Base-by-base conservation (phyloP, 2,329 filamentous ascomycete genomes). In the Hymenoscyphus infarciens region DNA sequence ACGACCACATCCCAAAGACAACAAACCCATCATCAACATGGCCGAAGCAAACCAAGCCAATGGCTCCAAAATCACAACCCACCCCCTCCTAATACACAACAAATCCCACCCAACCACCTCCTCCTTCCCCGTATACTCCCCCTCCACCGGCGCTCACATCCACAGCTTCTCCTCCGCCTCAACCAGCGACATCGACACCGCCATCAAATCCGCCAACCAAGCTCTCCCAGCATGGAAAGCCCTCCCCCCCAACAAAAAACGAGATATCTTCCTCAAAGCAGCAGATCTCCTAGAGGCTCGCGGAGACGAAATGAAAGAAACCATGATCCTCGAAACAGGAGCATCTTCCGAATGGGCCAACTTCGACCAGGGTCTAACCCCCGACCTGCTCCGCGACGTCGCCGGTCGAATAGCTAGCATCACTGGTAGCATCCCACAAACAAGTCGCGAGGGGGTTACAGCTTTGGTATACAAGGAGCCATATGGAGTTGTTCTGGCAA, bases 401-500 rank as follows among this genome's bases (percentile, higher is more conserved):
- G 79, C 79, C 1, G 79, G 78, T 1, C 72, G 78, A 29, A 68
- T 81, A 6, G 70, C 67, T 11, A 70, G 66, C 16, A 71, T 77
- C 57, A 67, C 74, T 39, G 77, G 74, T 1, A 72, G 69, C 45
- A 72, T 77, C 25, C 76, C 79, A 4, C 70, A 71, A 10, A 67
- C 74, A 1, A 62, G 68, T 1, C 69, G 83, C 16, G 79, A 83
- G 42, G 81, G 80, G 0, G 80, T 80, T 27, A 80, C 77, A 57
- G 90, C 87, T 0, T 78, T 95, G 67, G 77, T 96, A 3, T 76
- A 87, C 66, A 88, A 87, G 72, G 89, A 93, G 75, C 91, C 92
- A 0, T 92, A 85, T 69, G 92, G 92, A 1, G 91, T 95, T 7
- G 81, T 93, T 16, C 77, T 96, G 33, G 87, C 85, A 2, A 92